Evolutionary conservation across 2,329 filamentous ascomycete genomes (phyloP), one percentile per base, ranked within the genome.

Genomic region (Ophiostoma australiae): DNA sequence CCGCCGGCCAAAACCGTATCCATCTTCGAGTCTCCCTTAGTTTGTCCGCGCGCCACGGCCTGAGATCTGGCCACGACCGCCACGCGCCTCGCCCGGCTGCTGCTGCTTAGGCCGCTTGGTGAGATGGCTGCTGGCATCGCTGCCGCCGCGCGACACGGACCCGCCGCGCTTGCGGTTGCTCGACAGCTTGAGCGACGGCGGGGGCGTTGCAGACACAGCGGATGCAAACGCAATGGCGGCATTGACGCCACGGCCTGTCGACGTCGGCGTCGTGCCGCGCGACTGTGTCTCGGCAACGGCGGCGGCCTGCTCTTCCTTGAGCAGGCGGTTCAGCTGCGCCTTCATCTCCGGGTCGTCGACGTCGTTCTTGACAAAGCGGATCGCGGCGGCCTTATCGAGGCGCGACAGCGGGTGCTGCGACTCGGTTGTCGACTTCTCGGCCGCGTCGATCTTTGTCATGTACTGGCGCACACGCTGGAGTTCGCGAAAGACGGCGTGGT

Each of bases 381-480:
- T 88, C 17, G 92, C 91, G 6, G 93, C 94, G 74, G 88, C 87
- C 76, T 91, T 94, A 77, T 97, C 87, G 73, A 92, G 81, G 1
- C 82, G 85, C 72, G 85, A 69, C 8, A 72, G 13, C 2, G 72
- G 70, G 13, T 71, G 87, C 83, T 3, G 85, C 15, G 13, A 6
- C 33, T 61, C 63, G 15, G 17, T 41, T 6, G 68, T n/a, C 2
- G 55, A 58, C 7, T 83, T 85, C 80, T 97, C 93, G 3, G 88
- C 86, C 17, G 84, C 83, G 77, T 95, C 92, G 78, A 98, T 94
- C 82, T 98, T 99, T 72, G 87, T 88, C 80, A 97, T 97, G 80
- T 98, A 98, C 78, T 93, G 91, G 79, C 90, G 93, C 70, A 98
- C 90, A 71, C 95, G 89, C 72, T 88, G 90, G 73, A 99, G 86